A percentile compares a stretch with the other conserved stretches of the same genome.
These are phyloP conservation scores for Metschnikowia shivogae DNA, from an alignment of 805 yeast genomes.

Conservation along the genomic window DNA sequence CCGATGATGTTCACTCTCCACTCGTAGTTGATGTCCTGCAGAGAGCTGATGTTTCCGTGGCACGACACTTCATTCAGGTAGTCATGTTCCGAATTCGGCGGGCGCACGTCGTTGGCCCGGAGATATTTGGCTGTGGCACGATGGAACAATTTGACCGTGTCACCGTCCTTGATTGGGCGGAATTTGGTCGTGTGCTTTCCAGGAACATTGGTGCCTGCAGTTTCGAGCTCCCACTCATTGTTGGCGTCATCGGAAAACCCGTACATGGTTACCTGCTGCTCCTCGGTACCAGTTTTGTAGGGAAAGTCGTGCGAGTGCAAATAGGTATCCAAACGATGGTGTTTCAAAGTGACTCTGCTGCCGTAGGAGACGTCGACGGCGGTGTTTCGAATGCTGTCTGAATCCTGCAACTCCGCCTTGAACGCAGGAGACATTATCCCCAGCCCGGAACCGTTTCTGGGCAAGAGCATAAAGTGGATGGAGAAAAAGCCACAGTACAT, in stretches of 20 bases:
- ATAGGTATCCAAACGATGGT: conserved; percentile 65
- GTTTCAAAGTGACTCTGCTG: conserved; percentile 67
- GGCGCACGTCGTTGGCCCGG: conserved; percentile 67
- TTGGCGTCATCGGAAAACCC: conserved; percentile 54
- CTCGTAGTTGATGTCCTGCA: conserved; percentile 65
- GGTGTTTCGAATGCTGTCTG: conserved; percentile 30
- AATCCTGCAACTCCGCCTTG: conserved; percentile 52
- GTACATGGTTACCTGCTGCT: conserved; percentile 78
- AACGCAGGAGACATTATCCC: conserved; percentile 63
- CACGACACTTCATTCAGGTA: conserved; percentile 81
- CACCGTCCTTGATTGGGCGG: conserved; percentile 48
- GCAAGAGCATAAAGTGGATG: conserved; percentile 49
- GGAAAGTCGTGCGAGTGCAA: conserved; percentile 69
- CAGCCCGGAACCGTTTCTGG: conserved; percentile 54
- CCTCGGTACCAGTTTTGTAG: conserved; percentile 62
- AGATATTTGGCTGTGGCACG: conserved; percentile 61
- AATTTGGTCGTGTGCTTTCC: conserved; percentile 37
- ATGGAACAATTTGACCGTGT: conserved; percentile 66
- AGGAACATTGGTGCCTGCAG: conserved; percentile 28
- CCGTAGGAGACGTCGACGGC: conserved; percentile 74
- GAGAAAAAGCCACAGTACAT: conserved; percentile 57
- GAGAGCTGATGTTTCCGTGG: conserved; percentile 52
- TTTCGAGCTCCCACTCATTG: conserved; percentile 73
- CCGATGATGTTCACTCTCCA: conserved; percentile 55
- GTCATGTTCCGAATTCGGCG: conserved; percentile 89